These are phyloP conservation scores for Ramalina intermedia DNA, from an alignment of 495 filamentous ascomycete genomes.

Conservation along the genomic window DNA sequence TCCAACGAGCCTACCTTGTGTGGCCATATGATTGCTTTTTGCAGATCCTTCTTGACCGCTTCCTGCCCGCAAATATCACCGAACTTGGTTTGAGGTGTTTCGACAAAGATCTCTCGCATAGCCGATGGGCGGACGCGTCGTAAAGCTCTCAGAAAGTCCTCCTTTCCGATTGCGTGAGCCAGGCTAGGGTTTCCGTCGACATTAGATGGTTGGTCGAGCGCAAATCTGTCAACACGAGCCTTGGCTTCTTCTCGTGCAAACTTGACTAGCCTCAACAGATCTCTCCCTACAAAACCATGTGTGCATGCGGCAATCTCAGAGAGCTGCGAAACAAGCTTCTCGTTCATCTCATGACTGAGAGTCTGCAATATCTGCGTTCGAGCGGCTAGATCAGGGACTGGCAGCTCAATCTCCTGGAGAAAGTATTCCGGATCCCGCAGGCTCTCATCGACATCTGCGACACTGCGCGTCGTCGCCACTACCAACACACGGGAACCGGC, in stretches of 20 bases:
- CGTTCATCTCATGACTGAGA: slow-evolving; percentile 14
- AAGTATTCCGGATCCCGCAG: slow-evolving; percentile 55
- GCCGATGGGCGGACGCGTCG: slow-evolving; percentile 57
- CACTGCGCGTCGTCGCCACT: slow-evolving; percentile 57
- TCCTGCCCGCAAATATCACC: slow-evolving; percentile 81
- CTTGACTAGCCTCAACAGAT: slow-evolving; percentile 37
- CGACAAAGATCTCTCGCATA: slow-evolving; percentile 80
- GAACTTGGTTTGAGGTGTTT: slow-evolving; percentile 78
- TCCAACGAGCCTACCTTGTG: slow-evolving; percentile 33
- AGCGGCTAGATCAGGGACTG: slow-evolving; percentile 58
- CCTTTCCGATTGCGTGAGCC: slow-evolving; percentile 22
- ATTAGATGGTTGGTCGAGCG: neutral
- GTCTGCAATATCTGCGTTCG: slow-evolving; percentile 60
- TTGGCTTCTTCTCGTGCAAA: slow-evolving; percentile 31
- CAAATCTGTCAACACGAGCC: slow-evolving; percentile 17
- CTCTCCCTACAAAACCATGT: slow-evolving; percentile 55
- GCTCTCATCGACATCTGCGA: slow-evolving; percentile 58
- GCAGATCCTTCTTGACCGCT: slow-evolving; percentile 56
- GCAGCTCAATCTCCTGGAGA: slow-evolving; percentile 59
- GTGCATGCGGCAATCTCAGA: slow-evolving; percentile 41
- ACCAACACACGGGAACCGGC: slow-evolving; percentile 42
- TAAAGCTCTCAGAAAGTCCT: slow-evolving; percentile 41
- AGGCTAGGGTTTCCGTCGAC: slow-evolving; percentile 4
- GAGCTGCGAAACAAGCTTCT: slow-evolving; percentile 18
- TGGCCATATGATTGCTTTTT: slow-evolving; percentile 50